These are phyloP conservation scores for Tricharina praecox DNA, from an alignment of 495 filamentous ascomycete genomes.

Conservation along the genomic window DNA sequence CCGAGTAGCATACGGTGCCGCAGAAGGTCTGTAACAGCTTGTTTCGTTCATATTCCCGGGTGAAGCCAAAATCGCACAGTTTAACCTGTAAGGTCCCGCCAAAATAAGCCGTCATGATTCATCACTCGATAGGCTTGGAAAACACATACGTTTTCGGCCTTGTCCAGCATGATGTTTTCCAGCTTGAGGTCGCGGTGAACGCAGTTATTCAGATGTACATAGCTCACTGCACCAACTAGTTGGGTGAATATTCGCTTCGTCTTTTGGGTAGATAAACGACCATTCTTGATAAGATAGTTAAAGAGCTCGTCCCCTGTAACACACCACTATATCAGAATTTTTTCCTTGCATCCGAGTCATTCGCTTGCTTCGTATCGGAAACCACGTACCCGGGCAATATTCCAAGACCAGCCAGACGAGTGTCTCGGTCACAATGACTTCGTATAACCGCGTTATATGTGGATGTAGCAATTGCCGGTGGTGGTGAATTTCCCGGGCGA, in stretches of 20 bases:
- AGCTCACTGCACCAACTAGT: slow-evolving; percentile 83
- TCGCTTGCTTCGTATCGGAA: too few relatives aligned
- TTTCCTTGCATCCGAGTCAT: too few relatives aligned
- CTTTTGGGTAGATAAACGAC: slow-evolving; percentile 67
- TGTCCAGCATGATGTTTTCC: slow-evolving; percentile 93
- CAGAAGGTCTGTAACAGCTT: slow-evolving; percentile 96
- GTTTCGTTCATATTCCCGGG: slow-evolving; percentile 86
- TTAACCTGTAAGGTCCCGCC: slow-evolving; percentile 45
- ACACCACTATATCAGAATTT: too few relatives aligned
- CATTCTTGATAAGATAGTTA: slow-evolving; percentile 79
- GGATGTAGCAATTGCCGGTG: slow-evolving; percentile 96
- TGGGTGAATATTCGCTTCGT: slow-evolving; percentile 93
- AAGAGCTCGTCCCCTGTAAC: slow-evolving; percentile 84
- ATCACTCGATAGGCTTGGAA: too few relatives aligned
- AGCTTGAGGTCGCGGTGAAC: slow-evolving; percentile 94
- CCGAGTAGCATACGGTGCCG: slow-evolving; percentile 92
- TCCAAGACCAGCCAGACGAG: slow-evolving; percentile 93
- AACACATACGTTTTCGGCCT: slow-evolving; percentile 61
- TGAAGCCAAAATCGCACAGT: slow-evolving; percentile 97
- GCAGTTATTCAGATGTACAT: slow-evolving; percentile 88
- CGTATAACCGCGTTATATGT: slow-evolving; percentile 90
- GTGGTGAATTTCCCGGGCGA: slow-evolving; percentile 93
- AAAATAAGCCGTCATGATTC: background rate
- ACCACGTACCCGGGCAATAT: slow-evolving; percentile 69
- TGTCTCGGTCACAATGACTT: slow-evolving; percentile 89